Evolutionary conservation across 1,284 basidiomycete genomes (phyloP).

Genomic region (Ustilago nuda): DNA sequence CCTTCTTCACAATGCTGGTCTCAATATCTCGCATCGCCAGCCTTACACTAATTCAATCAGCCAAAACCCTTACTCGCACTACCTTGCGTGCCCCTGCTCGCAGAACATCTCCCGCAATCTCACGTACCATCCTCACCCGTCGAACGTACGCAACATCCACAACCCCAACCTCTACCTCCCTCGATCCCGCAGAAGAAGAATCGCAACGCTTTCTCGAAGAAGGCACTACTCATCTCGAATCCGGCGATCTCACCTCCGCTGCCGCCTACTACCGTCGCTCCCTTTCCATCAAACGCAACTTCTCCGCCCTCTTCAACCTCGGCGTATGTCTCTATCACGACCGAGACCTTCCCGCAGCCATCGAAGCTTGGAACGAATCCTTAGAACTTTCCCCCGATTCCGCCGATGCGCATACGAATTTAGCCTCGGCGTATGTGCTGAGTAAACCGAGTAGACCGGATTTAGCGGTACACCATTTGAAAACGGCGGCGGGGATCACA

Average conservation of each 20-base stretch:
- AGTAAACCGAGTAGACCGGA: slow-evolving; percentile 86
- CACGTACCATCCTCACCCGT: not conserved
- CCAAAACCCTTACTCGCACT: not conserved
- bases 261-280: slow-evolving; percentile 83
- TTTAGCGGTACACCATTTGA: slow-evolving; percentile 80
- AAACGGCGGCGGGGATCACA: slow-evolving; percentile 83
- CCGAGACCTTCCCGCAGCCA: slow-evolving; percentile 72
- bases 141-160: slow-evolving; percentile 80
- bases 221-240: slow-evolving; percentile 87
- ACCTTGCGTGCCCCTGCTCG: not conserved
- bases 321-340: slow-evolving; percentile 89
- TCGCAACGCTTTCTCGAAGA: slow-evolving; percentile 84
- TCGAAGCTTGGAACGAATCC: slow-evolving; percentile 58
- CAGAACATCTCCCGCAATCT: not conserved
- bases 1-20: slow-evolving; percentile 20
- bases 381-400: slow-evolving; percentile 80
- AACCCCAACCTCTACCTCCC: slow-evolving; percentile 80
- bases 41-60: slow-evolving; percentile 9
- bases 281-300: slow-evolving; percentile 81
- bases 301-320: slow-evolving; percentile 86
- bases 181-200: slow-evolving; percentile 85
- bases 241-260: slow-evolving; percentile 85
- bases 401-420: slow-evolving; percentile 90
- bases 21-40: slow-evolving; percentile 23
- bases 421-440: slow-evolving; percentile 93